Base-by-base conservation (phyloP, 305 asterid genomes). In the Caryopteris hybrid region DNA sequence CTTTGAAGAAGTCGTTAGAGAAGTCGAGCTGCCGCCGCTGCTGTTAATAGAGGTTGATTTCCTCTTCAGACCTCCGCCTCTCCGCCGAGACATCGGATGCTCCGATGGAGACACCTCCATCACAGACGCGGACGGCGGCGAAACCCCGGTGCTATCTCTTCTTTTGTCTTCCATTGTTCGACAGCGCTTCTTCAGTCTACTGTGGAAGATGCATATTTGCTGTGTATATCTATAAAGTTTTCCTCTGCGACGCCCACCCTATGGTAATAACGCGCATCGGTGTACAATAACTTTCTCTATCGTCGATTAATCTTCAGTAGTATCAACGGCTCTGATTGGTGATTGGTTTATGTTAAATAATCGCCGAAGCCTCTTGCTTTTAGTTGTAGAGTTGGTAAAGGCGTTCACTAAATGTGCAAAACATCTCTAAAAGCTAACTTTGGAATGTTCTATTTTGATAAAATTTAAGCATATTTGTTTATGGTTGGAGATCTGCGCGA, bases 41-140 rank as follows among this genome's bases (percentile, higher is more conserved):
- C 81, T 81, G 81, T 85, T 83, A 64, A 83, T 22, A 31, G 90
- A 81, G 71, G 87, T 43, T 56, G 86, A 83, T 86, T 91, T 94
- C 69, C 99, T 85, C 85, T 94, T 94, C 64, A 74, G 85, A 21
- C 84, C 91, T 34, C 87, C 95, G 67, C 97, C 96, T 78, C 97
- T 77, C 56, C 97, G 72, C 66, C 98, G 86, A 29, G 95, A 80
- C 48, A 76, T 55, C 10, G 91, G 83, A 6, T 77, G 85, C 70
- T 87, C 96, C n/a, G 83, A 45, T 43, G 78, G 55, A 4, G 78
- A 70, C 9, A 63, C 59, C 17, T 85, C 91, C 20, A 70, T 42
- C 69, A 73, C 55, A 29, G 84, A 18, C 43, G 73, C 55, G 23
- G 79, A 54, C 75, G 86, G 76, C 63, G 89, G 88, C 54, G 89